Base-by-base conservation (phyloP, 1,284 basidiomycete genomes). In the Lignosus rhinocerotis region DNA sequence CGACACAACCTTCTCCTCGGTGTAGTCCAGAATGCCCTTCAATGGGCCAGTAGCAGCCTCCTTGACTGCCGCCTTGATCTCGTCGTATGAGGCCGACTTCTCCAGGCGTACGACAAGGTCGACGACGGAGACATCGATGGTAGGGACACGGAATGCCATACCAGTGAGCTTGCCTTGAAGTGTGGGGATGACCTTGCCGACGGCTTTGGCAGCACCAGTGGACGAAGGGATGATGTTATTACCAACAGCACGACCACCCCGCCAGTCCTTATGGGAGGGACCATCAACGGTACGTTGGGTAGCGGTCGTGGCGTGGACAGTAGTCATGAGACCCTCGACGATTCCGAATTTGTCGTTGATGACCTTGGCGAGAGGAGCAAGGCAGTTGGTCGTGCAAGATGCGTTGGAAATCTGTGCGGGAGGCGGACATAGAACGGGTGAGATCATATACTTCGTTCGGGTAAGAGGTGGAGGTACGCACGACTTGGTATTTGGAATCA, bases 221-320 rank as follows among this genome's bases (percentile, higher is more conserved):
- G 94, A 97, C 33, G 96, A 98, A 60, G 96, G 96, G 75, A 99
- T 99, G 80, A 99, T 98, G 89, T 99, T 99, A 82, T 92, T 92
- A 77, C 89, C 90, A 65, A 96, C 95, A 70, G 90, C 88, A 82
- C 96, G 97, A 70, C 96, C 96, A 76, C 97, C 97, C 78, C 92
- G 90, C 93, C 94, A 92, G 80, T 94, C 93, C 81, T 94, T 98
- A 82, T 84, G 74, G 54, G 94, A 98, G 53, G 96, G 96, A 65
- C 96, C 96, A 70, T 98, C 96, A 70, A 98, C 96, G 68, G 96
- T 98, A 89, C 98, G 99, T 82, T 99, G 96, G 69, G 97, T 99
- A 61, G 97, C 97, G 56, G 94, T 96, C 67, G 93, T 93, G 48
- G 93, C 90, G 78, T 99, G 96, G 68, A 98, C 93, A 67, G 97